Conservation (phyloP, 306 rosid species). For the Prunus padus region DNA sequence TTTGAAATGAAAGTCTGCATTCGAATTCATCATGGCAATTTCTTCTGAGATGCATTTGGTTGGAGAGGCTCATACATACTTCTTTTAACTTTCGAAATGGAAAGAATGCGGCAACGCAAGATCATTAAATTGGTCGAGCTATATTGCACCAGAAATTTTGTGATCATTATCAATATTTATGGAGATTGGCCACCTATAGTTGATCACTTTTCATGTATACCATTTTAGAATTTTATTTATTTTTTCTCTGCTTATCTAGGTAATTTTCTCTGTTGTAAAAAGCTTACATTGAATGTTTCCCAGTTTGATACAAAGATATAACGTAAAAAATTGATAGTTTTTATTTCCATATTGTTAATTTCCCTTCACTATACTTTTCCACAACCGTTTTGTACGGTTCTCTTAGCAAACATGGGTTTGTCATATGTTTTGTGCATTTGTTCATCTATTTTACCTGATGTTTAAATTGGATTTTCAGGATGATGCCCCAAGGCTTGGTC, state of each 20-base stretch:
- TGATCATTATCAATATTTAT: neutral
- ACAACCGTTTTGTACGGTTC: too few relatives aligned
- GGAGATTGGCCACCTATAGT: neutral
- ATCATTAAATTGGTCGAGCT: neutral
- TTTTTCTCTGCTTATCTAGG: neutral
- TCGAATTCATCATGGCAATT: neutral
- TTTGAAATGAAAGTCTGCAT: neutral
- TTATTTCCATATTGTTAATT: too few relatives aligned
- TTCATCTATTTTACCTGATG: neutral
- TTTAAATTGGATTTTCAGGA: conserved; percentile 36
- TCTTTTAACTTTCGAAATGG: neutral
- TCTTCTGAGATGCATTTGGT: neutral
- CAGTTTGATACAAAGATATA: too few relatives aligned
- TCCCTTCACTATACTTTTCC: too few relatives aligned
- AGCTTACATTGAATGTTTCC: neutral
- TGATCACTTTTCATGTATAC: neutral
- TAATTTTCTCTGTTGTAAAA: neutral
- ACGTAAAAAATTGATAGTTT: too few relatives aligned
- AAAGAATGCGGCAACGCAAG: neutral
- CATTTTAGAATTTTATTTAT: neutral
- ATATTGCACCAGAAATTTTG: neutral
- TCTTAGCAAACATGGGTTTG: neutral
- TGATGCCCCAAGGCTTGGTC: conserved; percentile 67
- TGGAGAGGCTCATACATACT: neutral
- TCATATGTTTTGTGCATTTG: neutral